Evolutionary conservation across 352 stramenopile species (phyloP).

Genomic region (Pythium dissotocum): DNA sequence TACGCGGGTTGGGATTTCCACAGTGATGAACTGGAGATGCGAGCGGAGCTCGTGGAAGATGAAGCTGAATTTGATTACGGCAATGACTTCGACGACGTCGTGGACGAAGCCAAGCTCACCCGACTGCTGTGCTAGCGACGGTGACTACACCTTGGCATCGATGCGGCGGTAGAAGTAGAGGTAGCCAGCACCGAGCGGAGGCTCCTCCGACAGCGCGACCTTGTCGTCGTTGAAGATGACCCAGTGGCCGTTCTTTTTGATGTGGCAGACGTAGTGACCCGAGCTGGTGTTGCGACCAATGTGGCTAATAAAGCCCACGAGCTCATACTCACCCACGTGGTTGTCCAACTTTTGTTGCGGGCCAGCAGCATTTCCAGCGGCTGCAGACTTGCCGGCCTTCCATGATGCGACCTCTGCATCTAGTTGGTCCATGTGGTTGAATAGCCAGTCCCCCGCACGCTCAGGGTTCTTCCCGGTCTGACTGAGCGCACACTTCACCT

Average conservation of each 20-base stretch:
- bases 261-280: constrained; percentile 98
- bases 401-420: constrained; percentile 90
- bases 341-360: constrained; percentile 61
- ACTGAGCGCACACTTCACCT: constrained; percentile 92
- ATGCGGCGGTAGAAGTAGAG: constrained; percentile 93
- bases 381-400: constrained; percentile 37
- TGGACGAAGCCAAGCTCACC: constrained; percentile 63
- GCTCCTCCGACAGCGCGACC: constrained; percentile 93
- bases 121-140: constrained; percentile 47
- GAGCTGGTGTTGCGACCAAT: constrained; percentile 98
- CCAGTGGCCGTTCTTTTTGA: constrained; percentile 97
- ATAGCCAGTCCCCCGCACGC: constrained; percentile 97
- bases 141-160: constrained; percentile 29
- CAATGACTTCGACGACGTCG: constrained; percentile 81
- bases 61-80: constrained; percentile 66
- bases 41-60: constrained; percentile 31
- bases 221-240: constrained; percentile 99
- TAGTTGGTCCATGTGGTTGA: constrained; percentile 97
- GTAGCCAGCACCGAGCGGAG: constrained; percentile 94
- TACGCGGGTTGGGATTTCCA: constrained; percentile 27
- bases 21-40: constrained; percentile 26
- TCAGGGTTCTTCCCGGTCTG: constrained; percentile 92
- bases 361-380: constrained; percentile 19
- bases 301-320: constrained; percentile 98
- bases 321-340: constrained; percentile 82